Evolutionary conservation across 1,139 yeast genomes (phyloP).

Genomic region (Scheffersomyces lignicola): DNA sequence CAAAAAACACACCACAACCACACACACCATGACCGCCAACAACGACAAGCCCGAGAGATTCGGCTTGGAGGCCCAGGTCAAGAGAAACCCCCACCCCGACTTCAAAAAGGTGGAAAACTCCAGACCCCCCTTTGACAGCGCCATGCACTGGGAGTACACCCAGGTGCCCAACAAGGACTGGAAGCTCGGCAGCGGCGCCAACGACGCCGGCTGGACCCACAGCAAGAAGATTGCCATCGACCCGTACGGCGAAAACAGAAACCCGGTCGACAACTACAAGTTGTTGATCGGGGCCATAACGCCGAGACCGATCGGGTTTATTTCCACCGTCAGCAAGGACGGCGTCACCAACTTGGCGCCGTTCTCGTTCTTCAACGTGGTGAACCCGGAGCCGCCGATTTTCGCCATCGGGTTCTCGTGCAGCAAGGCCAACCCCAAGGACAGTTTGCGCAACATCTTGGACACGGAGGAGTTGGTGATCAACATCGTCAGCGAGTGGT

Average conservation of each 20-base stretch:
- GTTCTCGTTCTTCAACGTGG: slow-evolving; percentile 54
- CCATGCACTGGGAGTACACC: slow-evolving; percentile 19
- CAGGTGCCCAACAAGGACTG: slow-evolving; percentile 34
- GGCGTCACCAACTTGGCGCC: slow-evolving; percentile 58
- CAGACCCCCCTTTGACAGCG: slow-evolving; percentile 24
- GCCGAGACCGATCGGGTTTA: slow-evolving; percentile 63
- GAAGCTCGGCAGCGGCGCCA: slow-evolving; percentile 54
- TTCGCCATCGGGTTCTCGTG: slow-evolving; percentile 52
- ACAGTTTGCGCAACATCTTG: slow-evolving; percentile 48
- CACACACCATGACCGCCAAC: background rate
- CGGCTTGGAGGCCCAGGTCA: slow-evolving; percentile 16
- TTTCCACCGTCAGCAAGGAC: slow-evolving; percentile 43
- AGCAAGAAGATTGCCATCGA: slow-evolving; percentile 49
- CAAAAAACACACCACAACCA: background rate
- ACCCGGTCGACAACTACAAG: slow-evolving; percentile 47
- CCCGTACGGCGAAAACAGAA: slow-evolving; percentile 47
- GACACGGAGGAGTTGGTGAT: slow-evolving; percentile 58
- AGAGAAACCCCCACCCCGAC: slow-evolving; percentile 24
- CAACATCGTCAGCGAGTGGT: slow-evolving; percentile 63
- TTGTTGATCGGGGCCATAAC: slow-evolving; percentile 49
- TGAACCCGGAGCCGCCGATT: slow-evolving; percentile 58
- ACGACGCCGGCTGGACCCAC: slow-evolving; percentile 39
- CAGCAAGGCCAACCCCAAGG: slow-evolving; percentile 42
- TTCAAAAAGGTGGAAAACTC: slow-evolving; percentile 24
- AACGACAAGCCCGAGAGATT: slow-evolving; percentile 11